Percentiles rank a stretch among this genome's conserved stretches.
These are phyloP conservation scores for Stachybotrys elegans DNA, from an alignment of 2,329 filamentous ascomycete species.

Conservation along the genomic window DNA sequence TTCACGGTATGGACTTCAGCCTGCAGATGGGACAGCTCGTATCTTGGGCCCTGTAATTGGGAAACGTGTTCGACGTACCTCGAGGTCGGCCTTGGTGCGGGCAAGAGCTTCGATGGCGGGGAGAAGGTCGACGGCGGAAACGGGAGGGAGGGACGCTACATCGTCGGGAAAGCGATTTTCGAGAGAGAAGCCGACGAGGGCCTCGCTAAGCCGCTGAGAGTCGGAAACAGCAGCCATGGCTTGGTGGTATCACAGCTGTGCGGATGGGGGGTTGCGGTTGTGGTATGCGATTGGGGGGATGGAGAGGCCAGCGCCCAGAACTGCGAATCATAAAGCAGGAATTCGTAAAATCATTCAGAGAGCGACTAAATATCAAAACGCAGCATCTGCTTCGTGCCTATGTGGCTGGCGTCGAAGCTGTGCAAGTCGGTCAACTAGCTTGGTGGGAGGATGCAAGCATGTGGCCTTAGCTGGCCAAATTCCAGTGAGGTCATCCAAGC, in stretches of 20 bases:
- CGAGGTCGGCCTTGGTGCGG: constrained; percentile 29
- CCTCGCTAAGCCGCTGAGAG: constrained; percentile 29
- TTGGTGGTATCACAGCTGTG: no score
- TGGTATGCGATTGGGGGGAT: constrained; percentile 1
- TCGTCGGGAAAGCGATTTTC: constrained; percentile 37
- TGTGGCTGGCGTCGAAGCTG: no score
- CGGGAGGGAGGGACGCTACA: constrained; percentile 27
- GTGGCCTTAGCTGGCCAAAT: no score
- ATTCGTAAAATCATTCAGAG: no score
- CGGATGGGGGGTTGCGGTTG: constrained; percentile 1
- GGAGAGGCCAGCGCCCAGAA: background rate
- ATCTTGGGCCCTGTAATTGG: no score
- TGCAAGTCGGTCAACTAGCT: no score
- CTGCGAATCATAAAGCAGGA: no score
- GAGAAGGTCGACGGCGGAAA: constrained; percentile 31
- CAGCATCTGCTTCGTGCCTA: no score
- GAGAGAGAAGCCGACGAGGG: constrained; percentile 34
- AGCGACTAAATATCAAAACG: no score
- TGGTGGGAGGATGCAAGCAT: no score
- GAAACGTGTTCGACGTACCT: constrained; percentile 27
- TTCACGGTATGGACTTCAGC: constrained; percentile 71
- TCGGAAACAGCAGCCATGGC: constrained; percentile 26
- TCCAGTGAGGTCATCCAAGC: no score
- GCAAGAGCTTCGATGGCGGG: constrained; percentile 34
- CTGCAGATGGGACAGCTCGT: no score